Base-by-base conservation (phyloP, 2,329 filamentous ascomycete species). In the Lanzia echinophila region DNA sequence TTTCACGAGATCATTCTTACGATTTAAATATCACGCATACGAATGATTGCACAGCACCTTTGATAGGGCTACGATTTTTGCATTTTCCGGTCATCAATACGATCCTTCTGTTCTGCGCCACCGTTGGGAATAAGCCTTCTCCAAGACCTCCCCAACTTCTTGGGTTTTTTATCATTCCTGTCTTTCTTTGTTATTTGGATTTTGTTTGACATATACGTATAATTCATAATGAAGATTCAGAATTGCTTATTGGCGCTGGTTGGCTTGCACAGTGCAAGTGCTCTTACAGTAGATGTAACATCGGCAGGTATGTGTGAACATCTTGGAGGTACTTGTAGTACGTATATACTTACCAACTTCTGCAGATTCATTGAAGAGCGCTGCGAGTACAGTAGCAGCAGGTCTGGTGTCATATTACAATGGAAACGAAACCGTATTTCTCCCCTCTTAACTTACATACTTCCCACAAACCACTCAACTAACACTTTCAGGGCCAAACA, bases 371-470 rank as follows among this genome's bases (percentile, higher is more conserved):
- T 64, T 71, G 50, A 70, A 67, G 53, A 55, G 53, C 32, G 63
- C 63, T 2, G 67, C 70, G n/a, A 66, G 64, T 51, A 65, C 62
- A 38, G 62, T 68, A 22, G 76, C 77, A 3, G 67, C 73, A 51
- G 75, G 73, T 42, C 70, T 80, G 65, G 72, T 81, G 68, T 65
- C 66, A 38, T 77, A 74, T 59, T 82, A 82, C 65, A 68, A 68
- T 48, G 79, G 79, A 38, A 78, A 81, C 58, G 63, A 73, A 54
- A 71, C 76, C 2, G 76, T 67, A 57, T 33, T 60, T 62, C 17
- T 32, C 20, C 13, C 3, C 31, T n/a, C 17, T 22, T 2, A 10
- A 32, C 2, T 36, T 42, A 33, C 13, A 28, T 13, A 20, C 2
- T 34, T 17, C 2, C 5, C 28, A 41, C 17, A 61, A 67, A 65